phyloP scores from a whole-genome alignment of 116 monocot species.

The Dioscorea cayenensis region DNA sequence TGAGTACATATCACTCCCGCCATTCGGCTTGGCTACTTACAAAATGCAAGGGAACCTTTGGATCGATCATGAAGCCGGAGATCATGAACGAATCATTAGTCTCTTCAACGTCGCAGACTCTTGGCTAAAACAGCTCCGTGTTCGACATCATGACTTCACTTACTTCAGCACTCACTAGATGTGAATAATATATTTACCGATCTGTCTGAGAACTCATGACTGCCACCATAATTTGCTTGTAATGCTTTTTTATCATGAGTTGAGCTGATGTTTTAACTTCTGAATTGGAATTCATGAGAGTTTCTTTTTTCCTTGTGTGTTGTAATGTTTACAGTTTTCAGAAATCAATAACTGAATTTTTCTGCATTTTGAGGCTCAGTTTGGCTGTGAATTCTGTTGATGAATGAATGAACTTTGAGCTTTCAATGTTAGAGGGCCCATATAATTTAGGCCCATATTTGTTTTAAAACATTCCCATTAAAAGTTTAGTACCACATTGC shows the following conservation, averaged over 20 bases:
- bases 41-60: conserved; percentile 60
- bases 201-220: neutral
- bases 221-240: neutral
- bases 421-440: no score
- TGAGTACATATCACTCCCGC: conserved; percentile 32
- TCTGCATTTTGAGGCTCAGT: no score
- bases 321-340: no score
- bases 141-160: conserved; percentile 63
- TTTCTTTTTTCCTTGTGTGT: neutral
- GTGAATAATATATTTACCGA: conserved; percentile 11
- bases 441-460: no score
- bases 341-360: no score
- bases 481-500: no score
- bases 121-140: conserved; percentile 69
- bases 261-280: neutral
- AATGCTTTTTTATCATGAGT: neutral
- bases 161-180: conserved; percentile 38
- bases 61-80: conserved; percentile 36
- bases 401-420: no score
- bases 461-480: no score
- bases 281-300: neutral
- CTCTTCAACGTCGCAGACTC: conserved; percentile 54
- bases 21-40: conserved; percentile 74
- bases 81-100: conserved; percentile 18
- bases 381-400: no score